phyloP scores from a whole-genome alignment of 2,329 filamentous ascomycete genomes.

The Rutstroemia sp. region DNA sequence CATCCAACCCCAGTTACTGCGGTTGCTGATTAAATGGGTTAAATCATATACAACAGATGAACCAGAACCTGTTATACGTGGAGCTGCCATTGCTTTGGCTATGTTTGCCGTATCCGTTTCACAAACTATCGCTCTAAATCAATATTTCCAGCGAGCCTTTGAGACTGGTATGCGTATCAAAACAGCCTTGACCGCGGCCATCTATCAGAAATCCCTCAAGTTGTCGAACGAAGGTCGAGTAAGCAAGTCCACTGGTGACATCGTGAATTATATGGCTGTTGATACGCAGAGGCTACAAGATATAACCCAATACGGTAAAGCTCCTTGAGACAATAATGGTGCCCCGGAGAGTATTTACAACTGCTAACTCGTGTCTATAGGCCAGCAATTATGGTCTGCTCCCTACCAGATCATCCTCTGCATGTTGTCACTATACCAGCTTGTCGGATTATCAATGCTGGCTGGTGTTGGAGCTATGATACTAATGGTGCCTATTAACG shows the following conservation, averaged over 20 bases:
- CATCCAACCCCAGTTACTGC: constrained; percentile 81
- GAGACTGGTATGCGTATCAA: constrained; percentile 97
- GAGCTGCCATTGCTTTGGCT: constrained; percentile 76
- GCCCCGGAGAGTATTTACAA: too few relatives aligned
- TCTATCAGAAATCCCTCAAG: constrained; percentile 84
- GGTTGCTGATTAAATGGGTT: constrained; percentile 77
- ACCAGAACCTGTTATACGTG: constrained; percentile 73
- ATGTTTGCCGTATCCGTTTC: constrained; percentile 87
- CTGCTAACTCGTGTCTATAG: too few relatives aligned
- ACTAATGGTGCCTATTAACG: constrained; percentile 94
- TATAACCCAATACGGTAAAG: constrained; percentile 70
- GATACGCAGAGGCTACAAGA: constrained; percentile 94
- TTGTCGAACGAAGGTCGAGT: constrained; percentile 90
- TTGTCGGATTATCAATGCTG: constrained; percentile 94
- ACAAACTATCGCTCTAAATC: constrained; percentile 87
- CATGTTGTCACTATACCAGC: constrained; percentile 89
- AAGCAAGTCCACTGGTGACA: constrained; percentile 87
- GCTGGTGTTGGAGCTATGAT: constrained; percentile 94
- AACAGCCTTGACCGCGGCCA: constrained; percentile 78
- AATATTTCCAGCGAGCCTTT: constrained; percentile 95
- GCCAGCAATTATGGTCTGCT: constrained; percentile 91
- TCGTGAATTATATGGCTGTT: constrained; percentile 99
- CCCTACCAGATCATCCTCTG: constrained; percentile 95
- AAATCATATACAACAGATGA: constrained; percentile 59
- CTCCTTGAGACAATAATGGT: too few relatives aligned